Evolutionary conservation across 768 basidiomycete genomes (phyloP).

Genomic region (Amanita rubescens): DNA sequence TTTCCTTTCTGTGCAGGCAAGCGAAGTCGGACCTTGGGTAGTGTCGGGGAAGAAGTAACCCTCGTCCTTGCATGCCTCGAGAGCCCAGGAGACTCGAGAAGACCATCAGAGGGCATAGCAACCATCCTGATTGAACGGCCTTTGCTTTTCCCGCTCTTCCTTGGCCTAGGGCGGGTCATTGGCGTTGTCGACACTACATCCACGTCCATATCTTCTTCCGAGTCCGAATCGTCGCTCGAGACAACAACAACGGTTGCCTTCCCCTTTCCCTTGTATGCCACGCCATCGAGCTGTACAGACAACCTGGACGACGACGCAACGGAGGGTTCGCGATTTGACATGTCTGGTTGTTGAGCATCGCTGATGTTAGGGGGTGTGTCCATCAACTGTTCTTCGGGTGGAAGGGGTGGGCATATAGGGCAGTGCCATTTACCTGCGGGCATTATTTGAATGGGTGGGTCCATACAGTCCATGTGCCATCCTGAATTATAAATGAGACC

Average conservation of each 20-base stretch:
- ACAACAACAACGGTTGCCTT: slow-evolving; percentile 23
- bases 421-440: slow-evolving; percentile 80
- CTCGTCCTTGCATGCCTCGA: slow-evolving; percentile 42
- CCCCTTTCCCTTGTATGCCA: slow-evolving; percentile 20
- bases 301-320: slow-evolving; percentile 35
- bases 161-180: slow-evolving; percentile 15
- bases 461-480: slow-evolving; percentile 79
- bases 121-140: slow-evolving; percentile 14
- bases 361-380: slow-evolving; percentile 3
- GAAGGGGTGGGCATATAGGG: slow-evolving; percentile 45
- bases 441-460: slow-evolving; percentile 59
- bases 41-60: slow-evolving; percentile 31
- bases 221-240: slow-evolving; percentile 16
- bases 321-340: slow-evolving; percentile 25
- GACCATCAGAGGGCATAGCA: slow-evolving; percentile 5
- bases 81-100: slow-evolving; percentile 25
- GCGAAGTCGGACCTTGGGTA: slow-evolving; percentile 44
- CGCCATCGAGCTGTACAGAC: slow-evolving; percentile 9
- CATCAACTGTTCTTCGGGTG: slow-evolving; percentile 13
- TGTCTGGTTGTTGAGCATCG: slow-evolving; percentile 6
- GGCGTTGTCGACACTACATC: slow-evolving; percentile 16
- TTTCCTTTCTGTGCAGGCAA: slow-evolving; percentile 53
- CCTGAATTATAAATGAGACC: slow-evolving; percentile 33
- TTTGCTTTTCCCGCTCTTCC: slow-evolving; percentile 18
- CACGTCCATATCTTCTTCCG: slow-evolving; percentile 27